Base-by-base conservation (phyloP, 768 basidiomycete genomes). In the Gymnopilus junonius region DNA sequence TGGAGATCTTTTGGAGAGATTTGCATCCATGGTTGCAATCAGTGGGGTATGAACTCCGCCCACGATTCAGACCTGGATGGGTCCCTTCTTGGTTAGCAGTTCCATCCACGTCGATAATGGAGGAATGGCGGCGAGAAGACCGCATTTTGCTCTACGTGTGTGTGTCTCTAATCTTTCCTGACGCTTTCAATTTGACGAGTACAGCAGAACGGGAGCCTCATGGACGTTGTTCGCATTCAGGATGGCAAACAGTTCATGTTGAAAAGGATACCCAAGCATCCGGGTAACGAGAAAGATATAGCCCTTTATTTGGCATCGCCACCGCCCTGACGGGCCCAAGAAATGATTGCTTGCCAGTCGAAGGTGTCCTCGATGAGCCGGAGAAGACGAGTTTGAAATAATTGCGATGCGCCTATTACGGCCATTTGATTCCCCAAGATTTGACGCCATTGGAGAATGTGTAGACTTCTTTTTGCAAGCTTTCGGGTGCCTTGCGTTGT, bases 301-400 rank as follows among this genome's bases (percentile, higher is more conserved):
- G 65, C 58, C 0, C 46, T n/a, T 45, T 71, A 70, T 69, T 56
- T 74, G 11, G 63, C 69, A 0, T 35, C 67, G 2, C 56, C 57
- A 0, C 20, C 53, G 3, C 43, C 69, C 2, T 61, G 37, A 0
- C 15, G 61, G 12, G 64, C 55, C 68, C 71, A 12, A 55, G 61
- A 8, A 83, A 80, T 29, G 76, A 80, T 53, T 79, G 78, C 12
- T 69, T 78, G 1, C 77, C 74, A 0, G 39, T 79, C 6, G 64
- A 67, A 17, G 73, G 73, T 1, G 58, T 64, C 0, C 51, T 75
- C 0, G 25, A 67, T 7, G 42, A 66, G 8, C 73, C 71, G 5
- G 71, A 25, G 69, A 77, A 39, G 58, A 37, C 1, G 54, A 69
- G 10, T 21, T 53, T 1, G 11, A 11, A 10, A 63, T 75, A 10